These are phyloP conservation scores for Coffea eugenioides DNA, from an alignment of 257 asterid genomes.

Conservation along the genomic window DNA sequence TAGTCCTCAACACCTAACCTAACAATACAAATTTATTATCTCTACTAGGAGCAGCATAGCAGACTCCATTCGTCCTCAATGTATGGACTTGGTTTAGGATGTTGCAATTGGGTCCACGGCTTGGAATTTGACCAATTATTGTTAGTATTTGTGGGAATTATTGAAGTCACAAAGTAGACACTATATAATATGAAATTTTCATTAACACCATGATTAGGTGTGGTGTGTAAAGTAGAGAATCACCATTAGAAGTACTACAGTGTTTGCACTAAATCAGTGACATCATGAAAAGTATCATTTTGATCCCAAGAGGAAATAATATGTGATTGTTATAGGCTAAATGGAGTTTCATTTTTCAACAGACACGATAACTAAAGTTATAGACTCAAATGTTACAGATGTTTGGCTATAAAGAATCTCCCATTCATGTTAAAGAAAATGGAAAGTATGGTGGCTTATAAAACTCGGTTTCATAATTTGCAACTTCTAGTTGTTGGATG, in stretches of 20 bases:
- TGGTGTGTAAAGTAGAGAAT: constrained; percentile 2
- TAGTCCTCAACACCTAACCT: constrained; percentile 1
- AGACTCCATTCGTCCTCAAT: constrained; percentile 12
- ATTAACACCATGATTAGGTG: not conserved
- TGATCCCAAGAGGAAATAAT: not conserved
- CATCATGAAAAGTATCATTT: not conserved
- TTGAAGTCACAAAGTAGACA: constrained; percentile 3
- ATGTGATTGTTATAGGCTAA: not conserved
- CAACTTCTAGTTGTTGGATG: not conserved
- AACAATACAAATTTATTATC: not conserved
- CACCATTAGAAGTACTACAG: constrained; percentile 4
- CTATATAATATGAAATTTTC: not conserved
- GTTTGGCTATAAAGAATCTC: constrained; percentile 5
- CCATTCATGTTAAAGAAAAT: not conserved
- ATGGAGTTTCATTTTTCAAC: not conserved
- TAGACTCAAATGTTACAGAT: not conserved
- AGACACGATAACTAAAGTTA: not conserved
- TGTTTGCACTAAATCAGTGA: constrained; percentile 5
- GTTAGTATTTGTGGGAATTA: constrained; percentile 7
- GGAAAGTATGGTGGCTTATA: not conserved
- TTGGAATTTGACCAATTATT: constrained; percentile 17
- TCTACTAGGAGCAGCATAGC: not conserved
- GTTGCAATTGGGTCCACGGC: constrained; percentile 1
- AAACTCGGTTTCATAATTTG: not conserved
- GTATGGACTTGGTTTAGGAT: constrained; percentile 23